phyloP scores from a whole-genome alignment of 495 filamentous ascomycete genomes.

The Lasiosphaeria ovina region DNA sequence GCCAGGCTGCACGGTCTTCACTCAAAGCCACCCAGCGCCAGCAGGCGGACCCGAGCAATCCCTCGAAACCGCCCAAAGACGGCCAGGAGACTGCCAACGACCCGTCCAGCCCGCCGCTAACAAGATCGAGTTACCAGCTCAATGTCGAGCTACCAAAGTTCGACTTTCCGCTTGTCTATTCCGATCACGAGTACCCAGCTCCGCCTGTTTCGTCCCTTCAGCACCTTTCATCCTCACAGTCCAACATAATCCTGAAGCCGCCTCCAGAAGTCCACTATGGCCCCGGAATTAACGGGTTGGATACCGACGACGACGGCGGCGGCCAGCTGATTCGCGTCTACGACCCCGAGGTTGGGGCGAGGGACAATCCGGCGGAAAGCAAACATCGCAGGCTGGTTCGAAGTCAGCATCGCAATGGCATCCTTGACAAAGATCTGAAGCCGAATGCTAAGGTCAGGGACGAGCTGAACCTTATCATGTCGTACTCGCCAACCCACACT shows the following conservation, averaged over 20 bases:
- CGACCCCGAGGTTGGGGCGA: slow-evolving; percentile 85
- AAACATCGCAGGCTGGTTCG: slow-evolving; percentile 91
- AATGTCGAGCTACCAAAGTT: slow-evolving; percentile 92
- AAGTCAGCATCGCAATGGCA: slow-evolving; percentile 82
- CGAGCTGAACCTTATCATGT: slow-evolving; percentile 86
- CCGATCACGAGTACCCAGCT: slow-evolving; percentile 86
- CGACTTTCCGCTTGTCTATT: slow-evolving; percentile 93
- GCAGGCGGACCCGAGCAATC: slow-evolving; percentile 22
- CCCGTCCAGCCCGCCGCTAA: slow-evolving; percentile 49
- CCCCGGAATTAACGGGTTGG: slow-evolving; percentile 70
- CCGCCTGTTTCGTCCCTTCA: slow-evolving; percentile 73
- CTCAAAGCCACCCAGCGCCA: slow-evolving; percentile 36
- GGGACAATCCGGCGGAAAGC: slow-evolving; percentile 91
- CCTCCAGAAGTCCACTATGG: slow-evolving; percentile 80
- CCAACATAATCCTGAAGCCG: slow-evolving; percentile 69
- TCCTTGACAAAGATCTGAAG: slow-evolving; percentile 88
- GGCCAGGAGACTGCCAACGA: slow-evolving; percentile 26
- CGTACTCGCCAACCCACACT: slow-evolving; percentile 87
- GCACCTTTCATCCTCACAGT: slow-evolving; percentile 59
- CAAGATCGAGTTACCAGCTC: slow-evolving; percentile 59
- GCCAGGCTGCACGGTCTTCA: slow-evolving; percentile 49
- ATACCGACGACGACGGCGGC: slow-evolving; percentile 49
- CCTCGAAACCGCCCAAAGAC: slow-evolving; percentile 33
- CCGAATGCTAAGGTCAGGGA: slow-evolving; percentile 96
- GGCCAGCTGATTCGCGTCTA: slow-evolving; percentile 77